Conservation (phyloP, 345 rosid species). For the Heritiera littoralis region DNA sequence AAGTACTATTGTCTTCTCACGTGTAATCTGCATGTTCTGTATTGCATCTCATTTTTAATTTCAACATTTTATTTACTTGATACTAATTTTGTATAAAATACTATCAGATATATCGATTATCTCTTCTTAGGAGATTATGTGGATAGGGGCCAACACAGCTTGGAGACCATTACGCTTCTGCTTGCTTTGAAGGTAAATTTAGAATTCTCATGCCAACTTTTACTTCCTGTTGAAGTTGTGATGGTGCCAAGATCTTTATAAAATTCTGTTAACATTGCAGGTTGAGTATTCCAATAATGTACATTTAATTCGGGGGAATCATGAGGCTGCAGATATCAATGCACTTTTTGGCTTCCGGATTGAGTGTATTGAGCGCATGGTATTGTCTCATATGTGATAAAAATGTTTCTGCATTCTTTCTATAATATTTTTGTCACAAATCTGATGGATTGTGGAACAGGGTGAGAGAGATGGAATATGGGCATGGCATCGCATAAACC, state of each 20-base stretch:
- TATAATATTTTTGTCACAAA: slow-evolving; percentile 25
- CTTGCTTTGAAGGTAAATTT: slow-evolving; percentile 88
- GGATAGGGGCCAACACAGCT: slow-evolving; percentile 98
- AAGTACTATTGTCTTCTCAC: background rate
- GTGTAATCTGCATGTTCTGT: background rate
- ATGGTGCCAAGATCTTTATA: slow-evolving; percentile 19
- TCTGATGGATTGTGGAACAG: slow-evolving; percentile 44
- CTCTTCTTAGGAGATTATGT: slow-evolving; percentile 99
- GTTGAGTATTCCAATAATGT: slow-evolving; percentile 88
- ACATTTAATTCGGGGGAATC: slow-evolving; percentile 96
- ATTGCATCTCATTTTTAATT: background rate
- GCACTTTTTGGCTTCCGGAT: slow-evolving; percentile 98
- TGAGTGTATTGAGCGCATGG: slow-evolving; percentile 99
- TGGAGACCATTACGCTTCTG: slow-evolving; percentile 89
- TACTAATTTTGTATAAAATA: slow-evolving; percentile 30
- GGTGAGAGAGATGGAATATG: slow-evolving; percentile 99
- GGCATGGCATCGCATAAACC: slow-evolving; percentile 97
- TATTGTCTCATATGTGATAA: slow-evolving; percentile 33
- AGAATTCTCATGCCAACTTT: slow-evolving; percentile 10
- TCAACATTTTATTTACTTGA: slow-evolving; percentile 10
- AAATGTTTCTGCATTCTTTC: slow-evolving; percentile 22
- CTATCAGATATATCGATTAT: slow-evolving; percentile 91
- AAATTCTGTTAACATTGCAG: slow-evolving; percentile 44
- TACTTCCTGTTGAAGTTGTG: slow-evolving; percentile 15
- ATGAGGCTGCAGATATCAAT: slow-evolving; percentile 99